phyloP scores from a whole-genome alignment of 345 rosid species.

The Anacardium occidentale region DNA sequence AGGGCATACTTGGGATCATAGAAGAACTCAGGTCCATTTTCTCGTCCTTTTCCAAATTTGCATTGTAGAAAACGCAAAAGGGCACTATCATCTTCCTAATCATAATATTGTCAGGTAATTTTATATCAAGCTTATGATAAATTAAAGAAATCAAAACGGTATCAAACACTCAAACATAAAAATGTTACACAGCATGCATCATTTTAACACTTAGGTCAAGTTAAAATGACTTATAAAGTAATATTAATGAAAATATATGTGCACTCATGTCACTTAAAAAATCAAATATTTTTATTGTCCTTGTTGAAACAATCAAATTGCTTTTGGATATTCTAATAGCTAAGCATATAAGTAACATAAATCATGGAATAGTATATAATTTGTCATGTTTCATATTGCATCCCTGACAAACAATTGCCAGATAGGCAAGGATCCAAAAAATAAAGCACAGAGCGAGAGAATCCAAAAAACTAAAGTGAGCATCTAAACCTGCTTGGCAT shows the following conservation, averaged over 20 bases:
- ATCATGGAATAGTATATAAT: not conserved
- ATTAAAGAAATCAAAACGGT: not conserved
- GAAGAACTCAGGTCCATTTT: constrained; percentile 89
- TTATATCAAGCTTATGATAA: not conserved
- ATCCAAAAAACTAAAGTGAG: constrained; percentile 7
- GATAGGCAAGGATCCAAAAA: not conserved
- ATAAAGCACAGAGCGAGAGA: not conserved
- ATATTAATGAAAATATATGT: not conserved
- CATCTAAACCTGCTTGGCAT: constrained; percentile 87
- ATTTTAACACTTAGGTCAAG: not conserved
- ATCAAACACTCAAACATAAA: not conserved
- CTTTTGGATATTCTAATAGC: not conserved
- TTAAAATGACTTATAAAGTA: constrained; percentile 3
- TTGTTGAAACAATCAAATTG: not conserved
- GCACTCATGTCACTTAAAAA: not conserved
- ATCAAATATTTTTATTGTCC: not conserved
- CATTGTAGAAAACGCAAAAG: constrained; percentile 93
- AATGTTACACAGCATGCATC: constrained; percentile 6
- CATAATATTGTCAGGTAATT: constrained; percentile 19
- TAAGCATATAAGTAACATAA: not conserved
- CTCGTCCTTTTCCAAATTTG: constrained; percentile 92
- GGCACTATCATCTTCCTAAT: constrained; percentile 90
- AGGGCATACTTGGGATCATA: constrained; percentile 97
- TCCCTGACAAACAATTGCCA: constrained; percentile 1
- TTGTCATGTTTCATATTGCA: not conserved